Conservation (phyloP, 345 rosid species). For the Citrus unshiu region DNA sequence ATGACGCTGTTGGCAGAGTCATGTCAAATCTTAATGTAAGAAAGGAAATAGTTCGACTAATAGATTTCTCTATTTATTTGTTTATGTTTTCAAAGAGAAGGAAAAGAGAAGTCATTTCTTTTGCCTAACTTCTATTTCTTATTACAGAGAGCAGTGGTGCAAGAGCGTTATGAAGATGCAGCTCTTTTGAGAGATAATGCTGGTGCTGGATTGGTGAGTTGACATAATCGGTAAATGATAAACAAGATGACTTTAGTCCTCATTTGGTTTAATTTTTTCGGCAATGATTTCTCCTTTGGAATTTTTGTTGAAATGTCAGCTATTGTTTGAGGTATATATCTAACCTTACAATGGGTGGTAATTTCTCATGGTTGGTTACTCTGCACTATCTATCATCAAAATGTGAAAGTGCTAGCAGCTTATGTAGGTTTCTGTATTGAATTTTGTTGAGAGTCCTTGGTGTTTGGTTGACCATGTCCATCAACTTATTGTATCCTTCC, state of each 20-base stretch:
- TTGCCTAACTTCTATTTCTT: conserved; percentile 8
- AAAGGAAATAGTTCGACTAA: background rate
- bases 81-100: background rate
- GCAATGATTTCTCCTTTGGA: background rate
- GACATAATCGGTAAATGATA: background rate
- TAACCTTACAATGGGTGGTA: background rate
- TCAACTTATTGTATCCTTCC: background rate
- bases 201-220: conserved; percentile 87
- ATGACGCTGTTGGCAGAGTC: conserved; percentile 74
- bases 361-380: background rate
- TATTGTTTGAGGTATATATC: background rate
- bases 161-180: conserved; percentile 81
- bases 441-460: background rate
- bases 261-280: background rate
- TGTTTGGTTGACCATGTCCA: background rate
- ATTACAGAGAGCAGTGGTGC: conserved; percentile 63
- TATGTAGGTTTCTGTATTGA: background rate
- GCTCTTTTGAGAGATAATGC: conserved; percentile 75
- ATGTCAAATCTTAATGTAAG: conserved; percentile 62
- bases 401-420: background rate
- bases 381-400: background rate
- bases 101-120: background rate
- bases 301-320: background rate
- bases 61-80: background rate
- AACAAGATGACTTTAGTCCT: background rate